Base-by-base conservation (phyloP, 2,329 filamentous ascomycete genomes). In the Fusarium abutilonis region DNA sequence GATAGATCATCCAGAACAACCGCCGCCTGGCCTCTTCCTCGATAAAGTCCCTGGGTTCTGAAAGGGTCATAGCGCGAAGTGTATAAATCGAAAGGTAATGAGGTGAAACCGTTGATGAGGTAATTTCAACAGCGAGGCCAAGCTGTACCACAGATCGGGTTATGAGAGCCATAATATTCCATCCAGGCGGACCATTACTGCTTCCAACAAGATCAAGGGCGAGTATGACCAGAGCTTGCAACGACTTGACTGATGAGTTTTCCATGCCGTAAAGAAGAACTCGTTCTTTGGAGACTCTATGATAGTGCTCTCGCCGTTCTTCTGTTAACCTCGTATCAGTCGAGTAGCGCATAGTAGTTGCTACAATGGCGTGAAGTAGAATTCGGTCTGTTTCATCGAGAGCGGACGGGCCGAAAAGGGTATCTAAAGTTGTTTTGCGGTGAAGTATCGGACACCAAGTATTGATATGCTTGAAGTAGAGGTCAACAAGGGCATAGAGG, bases 1-100 rank as follows among this genome's bases (percentile, higher is more conserved):
- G 78, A 72, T 96, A 97, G 10, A 96, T 88, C 88, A 96, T 94
- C 93, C 93, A 97, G 75, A 97, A 96, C 1, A 97, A 80, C 23
- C 93, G 83, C 26, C 93, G 84, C 26, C 93, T 83, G 38, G 91
- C 90, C 74, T 97, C 93, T 60, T 97, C 93, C 72, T 97, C 93
- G 52, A 96, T 89, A 75, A 93, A 97, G 60, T 92, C 90, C 46
- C 86, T 88, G 0, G 93, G 85, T 59, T 96, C 92, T 0, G 92
- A 90, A 0, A 97, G 80, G 3, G 94, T 88, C 79, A 93, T 93
- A 14, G 93, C 92, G 51, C 93, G 84, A 40, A 96, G 79, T 0
- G 93, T 97, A 73, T 96, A 96, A 42, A 97, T 97, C 0, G 93
- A 96, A 2, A 89, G 87, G 73, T 90, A 92, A 52, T 87, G 84